Percentiles rank a stretch among this genome's conserved stretches.
Evolutionary conservation across 805 yeast genomes (phyloP).

Genomic region (Metschnikowia corniflorae): DNA sequence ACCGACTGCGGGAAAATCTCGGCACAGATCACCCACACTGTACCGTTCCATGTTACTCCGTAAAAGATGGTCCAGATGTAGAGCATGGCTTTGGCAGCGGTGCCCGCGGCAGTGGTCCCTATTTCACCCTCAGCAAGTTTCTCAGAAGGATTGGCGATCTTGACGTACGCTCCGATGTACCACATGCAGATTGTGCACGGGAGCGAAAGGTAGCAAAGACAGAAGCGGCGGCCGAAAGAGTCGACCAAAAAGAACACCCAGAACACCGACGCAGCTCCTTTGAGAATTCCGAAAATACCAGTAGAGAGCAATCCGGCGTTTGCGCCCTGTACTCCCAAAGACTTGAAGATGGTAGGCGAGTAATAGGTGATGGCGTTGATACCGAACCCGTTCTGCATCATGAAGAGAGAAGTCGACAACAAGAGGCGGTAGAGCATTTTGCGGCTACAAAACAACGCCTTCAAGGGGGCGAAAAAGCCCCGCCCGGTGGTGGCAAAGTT

Average conservation of each 20-base stretch:
- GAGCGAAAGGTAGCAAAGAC: conserved; percentile 35
- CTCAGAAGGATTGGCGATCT: conserved; percentile 30
- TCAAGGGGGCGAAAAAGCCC: conserved; percentile 40
- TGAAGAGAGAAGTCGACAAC: conserved; percentile 36
- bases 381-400: conserved; percentile 46
- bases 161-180: conserved; percentile 48
- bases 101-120: conserved; percentile 33
- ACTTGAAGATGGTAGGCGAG: conserved; percentile 48
- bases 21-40: conserved; percentile 46
- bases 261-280: conserved; percentile 41
- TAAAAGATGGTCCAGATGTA: conserved; percentile 46
- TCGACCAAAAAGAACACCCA: conserved; percentile 48
- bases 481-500: conserved; percentile 30
- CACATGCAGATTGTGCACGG: conserved; percentile 44
- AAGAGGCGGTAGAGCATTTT: conserved; percentile 33
- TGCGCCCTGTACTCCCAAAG: conserved; percentile 46
- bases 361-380: conserved; percentile 51
- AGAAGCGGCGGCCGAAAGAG: conserved; percentile 42
- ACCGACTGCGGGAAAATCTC: conserved; percentile 45
- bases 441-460: conserved; percentile 27
- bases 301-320: conserved; percentile 48
- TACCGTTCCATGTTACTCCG: conserved; percentile 45
- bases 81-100: conserved; percentile 44
- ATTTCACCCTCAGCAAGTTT: conserved; percentile 22
- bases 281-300: conserved; percentile 51